Percentiles rank a stretch among this genome's conserved stretches.
These are phyloP conservation scores for Myxozyma lipomycoides DNA, from an alignment of 805 yeast species.

Conservation along the genomic window DNA sequence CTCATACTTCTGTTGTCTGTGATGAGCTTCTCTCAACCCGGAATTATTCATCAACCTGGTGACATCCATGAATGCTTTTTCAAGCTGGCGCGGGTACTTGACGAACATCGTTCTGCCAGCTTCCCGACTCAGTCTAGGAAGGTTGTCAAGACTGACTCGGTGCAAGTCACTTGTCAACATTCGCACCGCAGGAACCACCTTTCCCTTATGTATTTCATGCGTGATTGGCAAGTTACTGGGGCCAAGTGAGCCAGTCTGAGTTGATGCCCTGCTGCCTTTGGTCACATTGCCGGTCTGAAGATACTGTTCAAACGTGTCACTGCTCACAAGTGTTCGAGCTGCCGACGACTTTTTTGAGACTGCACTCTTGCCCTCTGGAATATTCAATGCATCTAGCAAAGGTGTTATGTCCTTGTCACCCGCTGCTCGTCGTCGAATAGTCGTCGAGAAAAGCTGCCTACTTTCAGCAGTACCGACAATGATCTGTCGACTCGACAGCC, in stretches of 20 bases:
- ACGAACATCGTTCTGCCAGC: conserved; percentile 16
- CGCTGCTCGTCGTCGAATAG: too few relatives aligned
- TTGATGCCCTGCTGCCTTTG: not conserved
- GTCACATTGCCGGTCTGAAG: not conserved
- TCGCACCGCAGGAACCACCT: not conserved
- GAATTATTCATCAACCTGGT: not conserved
- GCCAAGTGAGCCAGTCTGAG: not conserved
- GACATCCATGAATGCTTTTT: conserved; percentile 1
- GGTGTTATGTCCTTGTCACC: too few relatives aligned
- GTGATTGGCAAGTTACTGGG: not conserved
- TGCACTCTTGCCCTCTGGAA: too few relatives aligned
- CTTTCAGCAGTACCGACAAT: too few relatives aligned
- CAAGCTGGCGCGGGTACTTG: not conserved
- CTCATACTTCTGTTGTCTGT: conserved; percentile 8
- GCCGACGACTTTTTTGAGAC: too few relatives aligned
- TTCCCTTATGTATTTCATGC: not conserved
- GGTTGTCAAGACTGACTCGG: conserved; percentile 9
- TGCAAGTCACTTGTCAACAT: not conserved
- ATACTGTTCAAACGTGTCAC: not conserved
- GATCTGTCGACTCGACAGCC: too few relatives aligned
- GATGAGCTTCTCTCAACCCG: not conserved
- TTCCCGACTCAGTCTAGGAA: conserved; percentile 14
- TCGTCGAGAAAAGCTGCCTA: too few relatives aligned
- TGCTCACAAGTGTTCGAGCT: not conserved
- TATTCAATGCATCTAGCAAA: too few relatives aligned